Base-by-base conservation (phyloP, 1,139 yeast species). In the Hansenula sp. region DNA sequence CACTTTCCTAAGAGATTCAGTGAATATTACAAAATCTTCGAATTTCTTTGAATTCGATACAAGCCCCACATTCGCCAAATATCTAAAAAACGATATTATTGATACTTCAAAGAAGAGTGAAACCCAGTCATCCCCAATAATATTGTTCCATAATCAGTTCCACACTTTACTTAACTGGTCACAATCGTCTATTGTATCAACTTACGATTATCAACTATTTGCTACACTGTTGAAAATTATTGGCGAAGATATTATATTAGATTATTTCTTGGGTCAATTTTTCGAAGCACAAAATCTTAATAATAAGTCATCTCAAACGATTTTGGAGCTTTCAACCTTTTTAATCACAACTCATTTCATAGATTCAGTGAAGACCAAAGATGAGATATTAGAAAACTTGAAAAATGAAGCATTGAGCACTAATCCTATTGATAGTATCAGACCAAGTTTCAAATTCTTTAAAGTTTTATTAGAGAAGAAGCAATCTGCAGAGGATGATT, bases 131-230 rank as follows among this genome's bases (percentile, higher is more conserved):
- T 52, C 60, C 2, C 37, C 55, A 31, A 36, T 47, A 19, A 43
- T 43, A 6, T 27, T 46, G 6, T 53, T 56, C 32, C 50, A 51
- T 33, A 31, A 43, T 7, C 54, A 48, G 36, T 47, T 57, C 38
- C 50, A 50, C 13, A 28, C 36, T 1, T 35, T 57, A n/a, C 16
- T 56, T 9, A 47, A 50, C 8, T 55, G 57, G 59, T 52, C 49
- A 15, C 59, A 53, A 35, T 47, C 54, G 0, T 47, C 59, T 1
- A 40, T 42, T 2, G 27, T 48, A 5, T 45, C 56, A n/a, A 36
- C 28, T 1, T 50, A 52, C 24, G 55, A 57, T 34, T 50, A 48
- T 29, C 48, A 45, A n/a, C 41, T 51, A 21, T 36, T 56, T 3
- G 18, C 42, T 1, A 45, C 43, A 10, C 38, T 54, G 40, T 28